A percentile compares a stretch with the other conserved stretches of the same genome.
These are phyloP conservation scores for Cochlearia excelsa DNA, from an alignment of 345 rosid species.

Conservation along the genomic window DNA sequence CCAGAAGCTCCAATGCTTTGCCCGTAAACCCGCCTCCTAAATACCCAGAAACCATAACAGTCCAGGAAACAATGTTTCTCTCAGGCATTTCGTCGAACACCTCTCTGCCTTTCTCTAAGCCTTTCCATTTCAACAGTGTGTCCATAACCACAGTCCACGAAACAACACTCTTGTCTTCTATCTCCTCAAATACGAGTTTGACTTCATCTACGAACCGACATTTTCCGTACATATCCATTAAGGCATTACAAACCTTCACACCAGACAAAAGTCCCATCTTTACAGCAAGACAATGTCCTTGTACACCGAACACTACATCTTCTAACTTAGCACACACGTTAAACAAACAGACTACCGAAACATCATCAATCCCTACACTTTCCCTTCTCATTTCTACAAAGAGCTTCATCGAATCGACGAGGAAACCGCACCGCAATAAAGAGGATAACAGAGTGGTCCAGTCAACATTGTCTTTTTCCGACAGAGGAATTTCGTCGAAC, in stretches of 20 bases:
- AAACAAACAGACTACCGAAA: conserved; percentile 53
- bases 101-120: conserved; percentile 50
- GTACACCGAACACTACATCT: conserved; percentile 50
- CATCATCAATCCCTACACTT: conserved; percentile 49
- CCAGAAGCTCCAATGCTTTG: conserved; percentile 47
- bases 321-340: conserved; percentile 50
- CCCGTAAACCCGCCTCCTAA: conserved; percentile 54
- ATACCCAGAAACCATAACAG: conserved; percentile 63
- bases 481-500: conserved; percentile 67
- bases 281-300: conserved; percentile 56
- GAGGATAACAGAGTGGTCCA: conserved; percentile 68
- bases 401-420: conserved; percentile 38
- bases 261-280: conserved; percentile 47
- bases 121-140: conserved; percentile 60
- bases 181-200: conserved; percentile 42
- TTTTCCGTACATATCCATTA: conserved; percentile 76
- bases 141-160: conserved; percentile 75
- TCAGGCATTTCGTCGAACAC: conserved; percentile 68
- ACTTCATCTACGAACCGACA: conserved; percentile 49
- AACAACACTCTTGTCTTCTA: conserved; percentile 56
- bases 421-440: conserved; percentile 34
- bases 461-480: conserved; percentile 57
- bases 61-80: conserved; percentile 70
- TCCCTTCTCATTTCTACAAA: conserved; percentile 49
- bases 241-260: conserved; percentile 52